These are phyloP conservation scores for Penicillium fimorum DNA, from an alignment of 495 filamentous ascomycete genomes.

Conservation along the genomic window DNA sequence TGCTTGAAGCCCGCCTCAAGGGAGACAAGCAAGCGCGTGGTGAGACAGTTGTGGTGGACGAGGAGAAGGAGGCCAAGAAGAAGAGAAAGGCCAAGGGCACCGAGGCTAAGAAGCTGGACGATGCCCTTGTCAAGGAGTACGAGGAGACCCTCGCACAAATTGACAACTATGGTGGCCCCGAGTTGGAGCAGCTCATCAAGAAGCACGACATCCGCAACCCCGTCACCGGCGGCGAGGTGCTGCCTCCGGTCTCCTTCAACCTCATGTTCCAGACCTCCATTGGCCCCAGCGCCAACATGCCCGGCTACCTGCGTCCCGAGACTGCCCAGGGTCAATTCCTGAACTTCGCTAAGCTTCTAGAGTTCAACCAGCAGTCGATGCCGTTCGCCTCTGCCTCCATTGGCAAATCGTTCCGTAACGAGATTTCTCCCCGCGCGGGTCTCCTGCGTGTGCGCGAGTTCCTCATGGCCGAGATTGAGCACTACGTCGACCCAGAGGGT, in stretches of 20 bases:
- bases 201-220: slow-evolving; percentile 69
- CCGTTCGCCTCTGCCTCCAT: slow-evolving; percentile 73
- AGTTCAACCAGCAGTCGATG: slow-evolving; percentile 70
- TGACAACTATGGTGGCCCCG: slow-evolving; percentile 67
- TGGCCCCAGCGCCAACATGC: slow-evolving; percentile 62
- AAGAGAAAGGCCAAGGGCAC: slow-evolving; percentile 61
- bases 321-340: slow-evolving; percentile 70
- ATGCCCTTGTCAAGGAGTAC: slow-evolving; percentile 63
- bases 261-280: slow-evolving; percentile 75
- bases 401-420: slow-evolving; percentile 74
- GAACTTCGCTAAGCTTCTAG: slow-evolving; percentile 66
- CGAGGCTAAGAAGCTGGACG: slow-evolving; percentile 61
- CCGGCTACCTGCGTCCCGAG: slow-evolving; percentile 64
- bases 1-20: slow-evolving; percentile 79
- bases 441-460: slow-evolving; percentile 70
- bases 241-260: slow-evolving; percentile 68
- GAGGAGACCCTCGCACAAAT: slow-evolving; percentile 69
- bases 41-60: slow-evolving; percentile 65
- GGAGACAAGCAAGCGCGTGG: slow-evolving; percentile 76
- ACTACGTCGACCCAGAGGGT: slow-evolving; percentile 68
- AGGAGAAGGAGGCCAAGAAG: slow-evolving; percentile 61
- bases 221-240: slow-evolving; percentile 55
- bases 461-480: slow-evolving; percentile 74
- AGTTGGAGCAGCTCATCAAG: slow-evolving; percentile 59
- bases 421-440: slow-evolving; percentile 67